phyloP scores from a whole-genome alignment of 1,139 yeast genomes.

The Lodderomyces elongisporus region DNA sequence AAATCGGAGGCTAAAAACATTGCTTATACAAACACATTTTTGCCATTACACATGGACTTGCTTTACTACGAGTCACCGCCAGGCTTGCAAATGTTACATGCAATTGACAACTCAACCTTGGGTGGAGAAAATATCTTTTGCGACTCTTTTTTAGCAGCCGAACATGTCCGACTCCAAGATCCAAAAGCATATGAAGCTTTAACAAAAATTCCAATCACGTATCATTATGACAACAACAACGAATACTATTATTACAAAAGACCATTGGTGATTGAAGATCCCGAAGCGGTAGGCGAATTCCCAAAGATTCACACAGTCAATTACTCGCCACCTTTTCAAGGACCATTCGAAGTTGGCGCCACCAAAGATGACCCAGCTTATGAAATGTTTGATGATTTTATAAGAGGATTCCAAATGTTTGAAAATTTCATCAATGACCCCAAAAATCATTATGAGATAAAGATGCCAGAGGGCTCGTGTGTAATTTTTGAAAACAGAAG shows the following conservation, averaged over 20 bases:
- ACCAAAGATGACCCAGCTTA: slow-evolving; percentile 23
- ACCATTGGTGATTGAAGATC: slow-evolving; percentile 62
- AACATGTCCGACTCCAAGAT: slow-evolving; percentile 48
- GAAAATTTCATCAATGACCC: slow-evolving; percentile 57
- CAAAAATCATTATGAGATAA: slow-evolving; percentile 51
- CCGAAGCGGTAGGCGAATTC: slow-evolving; percentile 23
- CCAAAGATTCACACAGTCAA: slow-evolving; percentile 54
- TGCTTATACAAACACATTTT: slow-evolving; percentile 62
- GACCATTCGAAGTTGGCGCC: slow-evolving; percentile 62
- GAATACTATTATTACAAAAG: slow-evolving; percentile 62
- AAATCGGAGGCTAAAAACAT: slow-evolving; percentile 61
- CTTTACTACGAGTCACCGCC: slow-evolving; percentile 82
- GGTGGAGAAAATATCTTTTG: slow-evolving; percentile 75
- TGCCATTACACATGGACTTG: slow-evolving; percentile 79
- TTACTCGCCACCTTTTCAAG: slow-evolving; percentile 85
- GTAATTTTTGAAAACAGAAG: slow-evolving; percentile 73
- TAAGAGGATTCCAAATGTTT: slow-evolving; percentile 56
- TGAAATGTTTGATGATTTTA: slow-evolving; percentile 33
- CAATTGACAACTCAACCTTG: slow-evolving; percentile 53
- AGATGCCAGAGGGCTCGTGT: slow-evolving; percentile 59
- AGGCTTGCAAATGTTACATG: slow-evolving; percentile 69
- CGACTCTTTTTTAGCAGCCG: slow-evolving; percentile 71
- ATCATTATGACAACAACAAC: slow-evolving; percentile 62
- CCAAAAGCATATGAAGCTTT: slow-evolving; percentile 63
- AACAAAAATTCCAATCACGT: slow-evolving; percentile 60